These are phyloP conservation scores for Ophiostoma sp. DNA, from an alignment of 2,329 filamentous ascomycete genomes.

Conservation along the genomic window DNA sequence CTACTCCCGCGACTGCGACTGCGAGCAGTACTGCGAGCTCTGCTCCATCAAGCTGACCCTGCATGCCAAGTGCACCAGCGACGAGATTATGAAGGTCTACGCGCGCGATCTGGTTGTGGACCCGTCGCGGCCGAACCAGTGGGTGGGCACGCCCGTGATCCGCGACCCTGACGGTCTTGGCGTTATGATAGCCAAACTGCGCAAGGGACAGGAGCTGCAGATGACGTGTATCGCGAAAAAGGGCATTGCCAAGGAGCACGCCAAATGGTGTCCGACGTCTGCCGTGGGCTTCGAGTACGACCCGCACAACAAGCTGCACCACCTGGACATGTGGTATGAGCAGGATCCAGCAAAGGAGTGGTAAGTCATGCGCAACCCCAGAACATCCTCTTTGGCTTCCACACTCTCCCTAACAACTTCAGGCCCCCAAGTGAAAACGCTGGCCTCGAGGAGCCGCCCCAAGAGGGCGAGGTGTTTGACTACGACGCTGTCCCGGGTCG, in stretches of 20 bases:
- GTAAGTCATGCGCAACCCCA: constrained; percentile 52
- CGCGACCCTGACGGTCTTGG: constrained; percentile 79
- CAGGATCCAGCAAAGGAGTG: constrained; percentile 79
- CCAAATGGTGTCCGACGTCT: constrained; percentile 92
- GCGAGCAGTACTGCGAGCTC: constrained; percentile 89
- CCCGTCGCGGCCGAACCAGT: constrained; percentile 68
- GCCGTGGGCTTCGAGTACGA: constrained; percentile 98
- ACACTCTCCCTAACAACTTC: neutral
- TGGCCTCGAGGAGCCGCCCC: constrained; percentile 73
- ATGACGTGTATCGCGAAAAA: constrained; percentile 95
- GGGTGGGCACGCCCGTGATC: constrained; percentile 78
- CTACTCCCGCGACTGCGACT: constrained; percentile 93
- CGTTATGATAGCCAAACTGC: constrained; percentile 83
- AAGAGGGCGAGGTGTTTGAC: constrained; percentile 85
- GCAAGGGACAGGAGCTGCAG: constrained; percentile 85
- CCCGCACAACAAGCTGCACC: constrained; percentile 90
- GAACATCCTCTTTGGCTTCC: neutral
- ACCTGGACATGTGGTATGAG: constrained; percentile 95
- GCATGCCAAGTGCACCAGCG: constrained; percentile 79
- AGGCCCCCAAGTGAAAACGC: constrained; percentile 83
- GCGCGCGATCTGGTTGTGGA: constrained; percentile 81
- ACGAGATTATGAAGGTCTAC: constrained; percentile 91
- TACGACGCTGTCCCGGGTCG: constrained; percentile 80
- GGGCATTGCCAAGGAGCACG: constrained; percentile 97
- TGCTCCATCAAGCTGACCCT: constrained; percentile 85